Percentiles rank a stretch among this genome's conserved stretches.
phyloP scores from a whole-genome alignment of 1,284 basidiomycete genomes.

The Limonomyces culmigenus region DNA sequence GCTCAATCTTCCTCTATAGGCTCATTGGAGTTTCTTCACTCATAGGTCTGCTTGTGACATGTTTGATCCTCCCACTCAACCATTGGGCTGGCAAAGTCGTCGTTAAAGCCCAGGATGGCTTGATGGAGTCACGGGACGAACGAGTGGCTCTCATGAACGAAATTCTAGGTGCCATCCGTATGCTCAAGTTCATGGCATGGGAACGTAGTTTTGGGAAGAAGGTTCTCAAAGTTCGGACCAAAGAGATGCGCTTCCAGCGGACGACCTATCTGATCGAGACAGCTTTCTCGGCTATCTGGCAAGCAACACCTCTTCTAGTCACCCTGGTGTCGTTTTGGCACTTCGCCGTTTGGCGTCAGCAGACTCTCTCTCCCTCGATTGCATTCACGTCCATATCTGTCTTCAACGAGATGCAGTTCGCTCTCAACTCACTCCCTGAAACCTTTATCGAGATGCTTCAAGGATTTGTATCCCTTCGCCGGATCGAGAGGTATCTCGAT shows the following conservation, averaged over 20 bases:
- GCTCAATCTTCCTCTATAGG: not conserved
- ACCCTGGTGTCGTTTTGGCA: constrained; percentile 75
- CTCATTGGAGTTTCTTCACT: constrained; percentile 47
- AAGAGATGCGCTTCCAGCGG: constrained; percentile 72
- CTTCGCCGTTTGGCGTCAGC: constrained; percentile 53
- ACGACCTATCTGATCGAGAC: constrained; percentile 80
- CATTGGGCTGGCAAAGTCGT: constrained; percentile 79
- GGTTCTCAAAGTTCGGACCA: constrained; percentile 58
- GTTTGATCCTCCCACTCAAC: constrained; percentile 76
- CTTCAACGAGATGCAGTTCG: constrained; percentile 76
- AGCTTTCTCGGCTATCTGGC: constrained; percentile 23
- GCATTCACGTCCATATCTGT: constrained; percentile 79
- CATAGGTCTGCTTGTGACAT: constrained; percentile 69
- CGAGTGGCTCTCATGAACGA: constrained; percentile 88
- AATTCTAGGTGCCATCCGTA: constrained; percentile 79
- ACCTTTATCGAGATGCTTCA: constrained; percentile 80
- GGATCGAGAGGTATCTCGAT: constrained; percentile 81
- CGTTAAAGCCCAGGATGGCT: constrained; percentile 68
- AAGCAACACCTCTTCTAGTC: constrained; percentile 56
- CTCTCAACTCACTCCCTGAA: constrained; percentile 75
- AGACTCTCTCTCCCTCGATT: constrained; percentile 63
- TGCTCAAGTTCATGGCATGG: constrained; percentile 97
- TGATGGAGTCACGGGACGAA: constrained; percentile 87
- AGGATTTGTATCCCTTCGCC: constrained; percentile 71
- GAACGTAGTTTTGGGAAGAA: constrained; percentile 77